phyloP scores from a whole-genome alignment of 495 filamentous ascomycete genomes.

The Aspergillus taichungensis region DNA sequence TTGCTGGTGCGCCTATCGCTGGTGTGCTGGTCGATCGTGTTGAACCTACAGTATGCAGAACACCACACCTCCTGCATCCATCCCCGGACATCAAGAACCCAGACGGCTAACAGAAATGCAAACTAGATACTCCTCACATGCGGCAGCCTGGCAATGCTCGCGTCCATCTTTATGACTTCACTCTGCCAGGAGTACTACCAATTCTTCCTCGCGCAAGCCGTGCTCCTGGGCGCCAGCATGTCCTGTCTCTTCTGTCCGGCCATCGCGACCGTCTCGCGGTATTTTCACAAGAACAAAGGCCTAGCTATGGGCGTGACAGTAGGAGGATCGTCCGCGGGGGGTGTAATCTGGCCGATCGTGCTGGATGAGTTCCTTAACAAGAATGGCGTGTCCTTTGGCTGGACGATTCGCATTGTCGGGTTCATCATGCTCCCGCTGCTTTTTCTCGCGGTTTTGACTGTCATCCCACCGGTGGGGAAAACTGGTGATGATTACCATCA shows the following conservation, averaged over 20 bases:
- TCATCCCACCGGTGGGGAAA: too few species aligned
- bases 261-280: conserved; percentile 20
- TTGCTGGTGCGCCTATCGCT: conserved; percentile 13
- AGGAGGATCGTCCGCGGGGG: conserved; percentile 27
- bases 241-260: conserved; percentile 15
- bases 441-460: too few species aligned
- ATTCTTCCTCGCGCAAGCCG: conserved; percentile 18
- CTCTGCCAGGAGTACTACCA: conserved; percentile 26
- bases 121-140: too few species aligned
- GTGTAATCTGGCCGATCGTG: conserved; percentile 23
- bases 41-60: conserved; percentile 10
- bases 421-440: conserved; percentile 47
- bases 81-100: background rate
- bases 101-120: background rate
- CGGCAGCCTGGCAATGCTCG: conserved; percentile 5
- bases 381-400: conserved; percentile 43
- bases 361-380: conserved; percentile 12
- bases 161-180: conserved; percentile 39
- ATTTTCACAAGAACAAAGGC: conserved; percentile 26
- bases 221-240: conserved; percentile 9
- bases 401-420: conserved; percentile 56
- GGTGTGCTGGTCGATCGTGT: conserved; percentile 23
- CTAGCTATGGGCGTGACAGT: conserved; percentile 27
- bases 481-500: too few species aligned
- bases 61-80: background rate